Conservation (phyloP, 805 yeast genomes). For the Isabelozyma heimii region DNA sequence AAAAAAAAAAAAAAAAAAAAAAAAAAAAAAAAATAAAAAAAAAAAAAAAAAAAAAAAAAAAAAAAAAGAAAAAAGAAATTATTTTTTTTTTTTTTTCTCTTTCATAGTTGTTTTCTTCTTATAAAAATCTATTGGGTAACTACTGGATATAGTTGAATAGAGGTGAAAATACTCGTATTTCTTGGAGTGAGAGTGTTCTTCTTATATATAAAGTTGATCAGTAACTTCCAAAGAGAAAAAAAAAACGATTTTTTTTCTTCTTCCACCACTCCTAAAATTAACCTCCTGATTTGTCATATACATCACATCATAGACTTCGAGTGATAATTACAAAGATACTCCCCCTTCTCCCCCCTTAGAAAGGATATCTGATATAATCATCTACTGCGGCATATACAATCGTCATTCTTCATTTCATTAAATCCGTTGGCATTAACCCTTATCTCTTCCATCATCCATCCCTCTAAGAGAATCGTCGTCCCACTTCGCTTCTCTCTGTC, state of each 20-base stretch:
- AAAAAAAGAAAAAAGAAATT: not conserved
- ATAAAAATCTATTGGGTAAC: not conserved
- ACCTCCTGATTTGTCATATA: not conserved
- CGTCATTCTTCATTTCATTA: not conserved
- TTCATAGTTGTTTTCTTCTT: not conserved
- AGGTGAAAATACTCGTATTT: not conserved
- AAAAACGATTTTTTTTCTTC: too few species aligned
- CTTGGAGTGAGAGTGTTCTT: not conserved
- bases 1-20: too few species aligned
- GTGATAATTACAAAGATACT: not conserved
- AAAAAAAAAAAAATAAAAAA: too few species aligned
- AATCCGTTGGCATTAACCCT: not conserved
- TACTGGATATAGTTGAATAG: not conserved
- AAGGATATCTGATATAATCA: too few species aligned
- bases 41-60: too few species aligned
- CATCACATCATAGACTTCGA: not conserved
- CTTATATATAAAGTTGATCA: not conserved
- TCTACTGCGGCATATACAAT: not conserved
- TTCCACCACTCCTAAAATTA: not conserved
- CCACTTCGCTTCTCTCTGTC: not conserved
- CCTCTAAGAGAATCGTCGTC: too few species aligned
- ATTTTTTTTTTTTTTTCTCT: too few species aligned
- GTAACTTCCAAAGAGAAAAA: too few species aligned
- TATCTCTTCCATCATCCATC: not conserved
- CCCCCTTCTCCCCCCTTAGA: not conserved